phyloP scores from a whole-genome alignment of 371 early-diverging fungal genomes.

The Mucor plumbeus region DNA sequence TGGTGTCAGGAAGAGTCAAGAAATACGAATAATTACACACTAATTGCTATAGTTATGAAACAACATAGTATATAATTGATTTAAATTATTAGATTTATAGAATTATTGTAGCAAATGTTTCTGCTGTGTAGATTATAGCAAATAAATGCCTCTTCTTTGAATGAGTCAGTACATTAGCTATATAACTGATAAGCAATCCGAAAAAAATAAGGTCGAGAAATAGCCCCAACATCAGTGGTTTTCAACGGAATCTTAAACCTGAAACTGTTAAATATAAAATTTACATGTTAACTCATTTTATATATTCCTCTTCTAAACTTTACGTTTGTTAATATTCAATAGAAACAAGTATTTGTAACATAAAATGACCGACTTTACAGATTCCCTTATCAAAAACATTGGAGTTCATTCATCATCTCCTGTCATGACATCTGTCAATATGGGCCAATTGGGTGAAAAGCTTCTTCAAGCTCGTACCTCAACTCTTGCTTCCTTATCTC shows the following conservation, averaged over 20 bases:
- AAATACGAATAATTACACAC: neutral
- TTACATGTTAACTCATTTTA: neutral
- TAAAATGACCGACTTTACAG: conserved; percentile 24
- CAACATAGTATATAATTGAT: too few relatives aligned
- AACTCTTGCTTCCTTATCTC: conserved; percentile 22
- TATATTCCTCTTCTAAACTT: conserved; percentile 1
- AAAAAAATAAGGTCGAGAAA: neutral
- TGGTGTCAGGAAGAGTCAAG: neutral
- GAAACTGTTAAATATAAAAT: conserved; percentile 12
- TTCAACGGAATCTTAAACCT: conserved; percentile 9
- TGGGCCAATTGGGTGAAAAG: conserved; percentile 21
- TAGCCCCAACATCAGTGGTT: conserved; percentile 8
- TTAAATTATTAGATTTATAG: too few relatives aligned
- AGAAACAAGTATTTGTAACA: neutral
- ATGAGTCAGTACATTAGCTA: too few relatives aligned
- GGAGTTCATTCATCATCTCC: conserved; percentile 16
- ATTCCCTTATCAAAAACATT: conserved; percentile 22
- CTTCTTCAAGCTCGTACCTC: conserved; percentile 21
- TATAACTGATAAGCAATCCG: too few relatives aligned
- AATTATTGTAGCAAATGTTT: too few relatives aligned
- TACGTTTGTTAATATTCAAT: neutral
- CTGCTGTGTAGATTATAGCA: too few relatives aligned
- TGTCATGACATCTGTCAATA: conserved; percentile 11
- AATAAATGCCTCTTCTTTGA: too few relatives aligned
- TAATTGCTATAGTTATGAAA: neutral